These are phyloP conservation scores for Astrocystis sublimbata DNA, from an alignment of 495 filamentous ascomycete genomes.

Conservation along the genomic window DNA sequence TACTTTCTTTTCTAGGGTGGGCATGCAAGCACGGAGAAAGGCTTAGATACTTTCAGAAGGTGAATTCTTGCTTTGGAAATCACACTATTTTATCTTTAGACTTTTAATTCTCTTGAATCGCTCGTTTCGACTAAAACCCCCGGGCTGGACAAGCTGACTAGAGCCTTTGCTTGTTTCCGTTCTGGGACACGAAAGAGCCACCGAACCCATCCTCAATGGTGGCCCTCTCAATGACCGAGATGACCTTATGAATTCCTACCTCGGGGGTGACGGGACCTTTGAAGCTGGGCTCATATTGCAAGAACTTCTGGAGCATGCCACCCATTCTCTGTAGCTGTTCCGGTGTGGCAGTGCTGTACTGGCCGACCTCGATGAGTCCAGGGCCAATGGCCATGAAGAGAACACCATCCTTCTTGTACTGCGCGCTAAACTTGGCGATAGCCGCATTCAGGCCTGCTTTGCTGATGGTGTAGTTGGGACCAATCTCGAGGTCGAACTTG, in stretches of 20 bases:
- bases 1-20: too few relatives aligned
- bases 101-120: too few relatives aligned
- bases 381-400: constrained; percentile 54
- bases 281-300: constrained; percentile 50
- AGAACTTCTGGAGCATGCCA: constrained; percentile 38
- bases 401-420: constrained; percentile 51
- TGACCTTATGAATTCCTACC: constrained; percentile 42
- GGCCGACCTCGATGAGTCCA: constrained; percentile 44
- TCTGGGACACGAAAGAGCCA: constrained; percentile 56
- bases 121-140: too few relatives aligned
- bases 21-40: too few relatives aligned
- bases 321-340: constrained; percentile 36
- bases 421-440: constrained; percentile 46
- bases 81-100: too few relatives aligned
- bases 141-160: too few relatives aligned
- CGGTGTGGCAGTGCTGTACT: constrained; percentile 34
- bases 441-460: constrained; percentile 48
- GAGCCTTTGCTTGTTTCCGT: constrained; percentile 52
- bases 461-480: constrained; percentile 36
- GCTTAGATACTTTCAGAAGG: too few relatives aligned
- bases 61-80: too few relatives aligned
- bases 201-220: constrained; percentile 51
- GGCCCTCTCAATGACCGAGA: constrained; percentile 43
- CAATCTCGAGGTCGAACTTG: constrained; percentile 26
- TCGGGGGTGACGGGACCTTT: constrained; percentile 46